Percentiles rank a stretch among this genome's conserved stretches.
These are phyloP conservation scores for Podospora bellae-mahoneyi DNA, from an alignment of 495 filamentous ascomycete genomes.

Conservation along the genomic window DNA sequence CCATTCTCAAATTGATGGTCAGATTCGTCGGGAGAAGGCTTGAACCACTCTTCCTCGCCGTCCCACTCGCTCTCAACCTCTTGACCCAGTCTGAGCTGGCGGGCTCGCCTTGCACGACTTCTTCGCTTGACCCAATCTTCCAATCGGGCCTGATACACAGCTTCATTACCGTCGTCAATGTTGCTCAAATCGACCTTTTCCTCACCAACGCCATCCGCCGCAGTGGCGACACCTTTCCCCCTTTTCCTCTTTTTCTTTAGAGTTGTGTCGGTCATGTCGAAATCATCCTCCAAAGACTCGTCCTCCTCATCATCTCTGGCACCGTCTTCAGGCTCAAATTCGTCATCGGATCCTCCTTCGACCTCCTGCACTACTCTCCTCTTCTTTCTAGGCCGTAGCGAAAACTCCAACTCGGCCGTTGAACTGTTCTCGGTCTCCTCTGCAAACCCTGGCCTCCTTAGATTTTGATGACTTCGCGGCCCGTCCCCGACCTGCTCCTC, in stretches of 20 bases:
- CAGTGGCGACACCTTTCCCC: constrained; percentile 34
- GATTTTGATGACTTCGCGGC: constrained; percentile 71
- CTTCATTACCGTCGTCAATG: constrained; percentile 90
- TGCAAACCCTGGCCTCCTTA: constrained; percentile 74
- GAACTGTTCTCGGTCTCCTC: constrained; percentile 40
- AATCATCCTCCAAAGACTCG: constrained; percentile 36
- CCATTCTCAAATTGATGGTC: constrained; percentile 71
- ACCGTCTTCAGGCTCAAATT: constrained; percentile 36
- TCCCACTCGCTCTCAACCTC: constrained; percentile 32
- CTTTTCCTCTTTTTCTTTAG: constrained; percentile 39
- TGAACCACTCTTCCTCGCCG: constrained; percentile 73
- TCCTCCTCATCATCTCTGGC: constrained; percentile 32
- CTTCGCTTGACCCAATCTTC: constrained; percentile 69
- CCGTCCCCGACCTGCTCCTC: constrained; percentile 57
- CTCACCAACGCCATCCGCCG: constrained; percentile 27
- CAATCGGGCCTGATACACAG: constrained; percentile 73
- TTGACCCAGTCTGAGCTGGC: constrained; percentile 35
- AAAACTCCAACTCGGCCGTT: constrained; percentile 48
- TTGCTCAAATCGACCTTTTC: constrained; percentile 66
- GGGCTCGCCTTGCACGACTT: constrained; percentile 58
- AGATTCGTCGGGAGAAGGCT: constrained; percentile 73
- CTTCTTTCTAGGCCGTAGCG: constrained; percentile 49
- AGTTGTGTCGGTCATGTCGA: constrained; percentile 35
- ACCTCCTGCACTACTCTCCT: constrained; percentile 30
- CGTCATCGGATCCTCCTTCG: constrained; percentile 40